Evolutionary conservation across 1,284 basidiomycete species (phyloP).

Genomic region (Flammula alnicola): DNA sequence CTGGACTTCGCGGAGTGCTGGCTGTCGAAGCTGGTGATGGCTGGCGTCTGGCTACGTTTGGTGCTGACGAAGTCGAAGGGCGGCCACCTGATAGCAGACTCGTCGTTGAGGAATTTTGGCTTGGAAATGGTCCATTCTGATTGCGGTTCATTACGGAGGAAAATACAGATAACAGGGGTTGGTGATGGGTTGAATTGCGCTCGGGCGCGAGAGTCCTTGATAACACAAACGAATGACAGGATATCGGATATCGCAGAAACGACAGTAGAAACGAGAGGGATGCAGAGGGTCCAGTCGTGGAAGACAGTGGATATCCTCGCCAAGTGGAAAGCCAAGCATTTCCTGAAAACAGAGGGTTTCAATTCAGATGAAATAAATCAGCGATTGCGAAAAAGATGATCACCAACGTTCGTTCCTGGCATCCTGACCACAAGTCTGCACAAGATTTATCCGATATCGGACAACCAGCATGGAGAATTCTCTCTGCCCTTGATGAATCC

Average conservation of each 20-base stretch:
- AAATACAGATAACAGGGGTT: constrained; percentile 6
- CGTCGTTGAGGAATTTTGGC: constrained; percentile 18
- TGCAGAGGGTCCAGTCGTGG: neutral
- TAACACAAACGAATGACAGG: constrained; percentile 9
- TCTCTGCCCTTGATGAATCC: no score
- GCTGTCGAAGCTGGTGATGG: constrained; percentile 5
- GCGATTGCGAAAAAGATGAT: neutral
- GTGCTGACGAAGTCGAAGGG: constrained; percentile 2
- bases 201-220: constrained; percentile 9
- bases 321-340: constrained; percentile 3
- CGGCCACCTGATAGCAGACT: constrained; percentile 18
- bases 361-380: neutral
- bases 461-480: no score
- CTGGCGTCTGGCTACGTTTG: neutral
- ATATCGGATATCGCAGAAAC: neutral
- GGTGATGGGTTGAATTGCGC: neutral
- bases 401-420: neutral
- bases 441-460: no score
- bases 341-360: neutral
- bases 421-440: no score
- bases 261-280: neutral
- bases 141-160: constrained; percentile 18
- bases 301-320: neutral
- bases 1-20: constrained; percentile 12
- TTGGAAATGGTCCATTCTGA: constrained; percentile 10